Percentiles rank a stretch among this genome's conserved stretches.
These are phyloP conservation scores for Delonix regia DNA, from an alignment of 306 rosid species.

Conservation along the genomic window DNA sequence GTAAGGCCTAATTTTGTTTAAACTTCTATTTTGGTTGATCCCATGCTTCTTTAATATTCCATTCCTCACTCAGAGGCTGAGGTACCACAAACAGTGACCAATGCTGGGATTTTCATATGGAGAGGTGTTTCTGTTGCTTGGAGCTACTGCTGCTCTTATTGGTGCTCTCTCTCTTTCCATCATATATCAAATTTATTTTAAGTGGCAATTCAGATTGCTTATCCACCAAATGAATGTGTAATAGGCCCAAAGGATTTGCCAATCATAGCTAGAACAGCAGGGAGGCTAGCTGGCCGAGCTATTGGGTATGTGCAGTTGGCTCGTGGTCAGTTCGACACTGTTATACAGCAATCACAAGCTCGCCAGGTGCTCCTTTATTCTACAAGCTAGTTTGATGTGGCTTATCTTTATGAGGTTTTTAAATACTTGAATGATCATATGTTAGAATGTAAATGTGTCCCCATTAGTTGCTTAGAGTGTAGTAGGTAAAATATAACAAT, in stretches of 20 bases:
- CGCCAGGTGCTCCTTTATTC: constrained; percentile 59
- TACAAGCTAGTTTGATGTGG: not conserved
- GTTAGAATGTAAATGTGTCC: constrained; percentile 1
- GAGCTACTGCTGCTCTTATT: constrained; percentile 47
- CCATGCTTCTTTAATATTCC: constrained; percentile 8
- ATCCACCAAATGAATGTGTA: constrained; percentile 11
- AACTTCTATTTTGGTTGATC: constrained; percentile 8
- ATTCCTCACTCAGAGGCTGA: constrained; percentile 4
- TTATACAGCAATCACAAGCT: constrained; percentile 87
- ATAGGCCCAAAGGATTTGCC: constrained; percentile 60
- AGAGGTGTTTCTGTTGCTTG: constrained; percentile 47
- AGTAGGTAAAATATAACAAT: not conserved
- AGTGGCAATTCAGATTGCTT: not conserved
- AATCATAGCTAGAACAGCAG: constrained; percentile 51
- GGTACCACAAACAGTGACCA: constrained; percentile 6
- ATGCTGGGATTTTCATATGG: constrained; percentile 54
- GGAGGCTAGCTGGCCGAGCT: constrained; percentile 60
- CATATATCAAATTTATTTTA: not conserved
- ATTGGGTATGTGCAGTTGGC: constrained; percentile 88
- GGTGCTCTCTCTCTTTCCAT: constrained; percentile 3
- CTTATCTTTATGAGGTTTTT: constrained; percentile 4
- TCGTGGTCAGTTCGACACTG: constrained; percentile 82
- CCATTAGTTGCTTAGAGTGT: constrained; percentile 13
- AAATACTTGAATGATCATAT: not conserved
- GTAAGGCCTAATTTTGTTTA: not conserved